Conservation (phyloP, 139 green algal species). For the Chlamydomonas schloesseri region DNA sequence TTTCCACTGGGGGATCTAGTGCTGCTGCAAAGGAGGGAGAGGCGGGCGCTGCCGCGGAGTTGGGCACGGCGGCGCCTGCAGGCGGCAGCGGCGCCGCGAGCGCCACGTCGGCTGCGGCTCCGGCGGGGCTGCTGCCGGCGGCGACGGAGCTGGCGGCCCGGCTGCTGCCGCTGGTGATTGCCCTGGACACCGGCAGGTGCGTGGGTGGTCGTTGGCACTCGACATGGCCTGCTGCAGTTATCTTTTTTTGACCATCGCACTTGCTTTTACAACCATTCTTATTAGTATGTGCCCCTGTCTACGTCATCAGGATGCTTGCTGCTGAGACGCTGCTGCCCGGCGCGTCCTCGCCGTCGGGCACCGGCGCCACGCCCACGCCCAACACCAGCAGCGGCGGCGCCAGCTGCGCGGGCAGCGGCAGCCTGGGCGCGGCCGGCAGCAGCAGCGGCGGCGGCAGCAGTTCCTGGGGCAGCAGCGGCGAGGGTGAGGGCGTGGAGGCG, state of each 20-base stretch:
- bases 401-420: not conserved
- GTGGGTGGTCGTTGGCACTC: not conserved
- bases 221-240: too few relatives aligned
- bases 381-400: not conserved
- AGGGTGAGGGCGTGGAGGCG: not conserved
- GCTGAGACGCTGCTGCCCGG: not conserved
- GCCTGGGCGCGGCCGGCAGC: not conserved
- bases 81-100: not conserved
- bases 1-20: too few relatives aligned
- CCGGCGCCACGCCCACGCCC: too few relatives aligned
- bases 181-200: slow-evolving; percentile 30
- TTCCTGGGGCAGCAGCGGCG: not conserved
- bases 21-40: too few relatives aligned
- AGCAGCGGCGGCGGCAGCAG: not conserved
- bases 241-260: too few relatives aligned
- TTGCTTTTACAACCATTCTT: too few relatives aligned
- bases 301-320: slow-evolving; percentile 5
- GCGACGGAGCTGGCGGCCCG: slow-evolving; percentile 6
- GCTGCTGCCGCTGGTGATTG: slow-evolving; percentile 9
- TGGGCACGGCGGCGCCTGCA: too few relatives aligned
- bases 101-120: not conserved
- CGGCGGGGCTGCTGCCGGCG: not conserved
- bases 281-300: too few relatives aligned
- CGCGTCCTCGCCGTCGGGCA: too few relatives aligned
- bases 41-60: not conserved